Conservation (phyloP, 805 yeast species). For the Starmerella floricola region DNA sequence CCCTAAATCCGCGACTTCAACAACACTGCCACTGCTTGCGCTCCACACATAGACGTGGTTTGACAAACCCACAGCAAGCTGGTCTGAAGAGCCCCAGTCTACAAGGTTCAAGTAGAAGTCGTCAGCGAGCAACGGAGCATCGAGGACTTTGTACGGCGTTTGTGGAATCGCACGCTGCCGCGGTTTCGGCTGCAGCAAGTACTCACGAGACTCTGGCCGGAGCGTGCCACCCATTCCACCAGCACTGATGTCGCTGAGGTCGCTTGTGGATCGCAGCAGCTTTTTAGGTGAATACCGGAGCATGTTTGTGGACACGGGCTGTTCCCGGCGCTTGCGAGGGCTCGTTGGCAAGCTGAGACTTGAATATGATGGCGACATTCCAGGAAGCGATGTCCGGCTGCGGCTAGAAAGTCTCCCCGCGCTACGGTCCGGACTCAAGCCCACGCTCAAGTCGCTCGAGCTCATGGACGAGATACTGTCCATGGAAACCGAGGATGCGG, state of each 20-base stretch:
- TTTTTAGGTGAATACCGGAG: constrained; percentile 18
- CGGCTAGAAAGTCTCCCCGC: background rate
- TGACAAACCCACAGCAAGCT: constrained; percentile 82
- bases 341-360: constrained; percentile 19
- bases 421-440: constrained; percentile 3
- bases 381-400: background rate
- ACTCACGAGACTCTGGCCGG: constrained; percentile 70
- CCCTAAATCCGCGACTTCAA: constrained; percentile 62
- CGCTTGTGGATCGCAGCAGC: constrained; percentile 13
- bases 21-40: constrained; percentile 72
- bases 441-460: background rate
- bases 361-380: constrained; percentile 4
- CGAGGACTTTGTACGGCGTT: constrained; percentile 84
- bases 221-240: constrained; percentile 33
- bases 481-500: background rate
- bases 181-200: constrained; percentile 71
- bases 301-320: constrained; percentile 40
- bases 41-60: constrained; percentile 85
- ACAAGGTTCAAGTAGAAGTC: constrained; percentile 85
- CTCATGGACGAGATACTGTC: background rate
- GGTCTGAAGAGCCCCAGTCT: constrained; percentile 89
- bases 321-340: constrained; percentile 18
- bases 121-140: constrained; percentile 90
- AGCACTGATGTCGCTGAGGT: constrained; percentile 16
- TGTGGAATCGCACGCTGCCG: constrained; percentile 66